Base-by-base conservation (phyloP, 1,139 yeast genomes). In the Nematodospora anomalae region DNA sequence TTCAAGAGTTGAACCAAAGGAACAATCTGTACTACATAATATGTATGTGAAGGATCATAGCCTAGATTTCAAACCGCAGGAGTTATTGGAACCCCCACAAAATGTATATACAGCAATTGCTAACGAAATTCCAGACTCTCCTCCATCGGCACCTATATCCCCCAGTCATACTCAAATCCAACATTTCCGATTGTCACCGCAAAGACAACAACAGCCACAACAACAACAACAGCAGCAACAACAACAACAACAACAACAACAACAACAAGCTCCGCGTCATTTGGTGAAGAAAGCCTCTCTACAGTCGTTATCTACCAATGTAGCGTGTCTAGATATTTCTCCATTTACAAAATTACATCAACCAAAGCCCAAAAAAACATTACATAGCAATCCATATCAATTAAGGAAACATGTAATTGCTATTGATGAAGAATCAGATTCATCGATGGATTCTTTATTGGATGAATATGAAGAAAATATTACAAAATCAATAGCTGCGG, bases 401-500 rank as follows among this genome's bases (percentile, higher is more conserved):
- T 18, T 41, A 28, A 15, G 26, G 4, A 13, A 3, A 23, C 28
- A 29, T 23, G 28, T 32, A 20, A 25, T 22, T 11, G 8, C 37
- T 6, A 40, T 40, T 16, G 46, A 43, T 24, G 46, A 43, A 23
- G 55, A 57, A 35, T 63, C 69, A 2, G 71, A 64, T 14, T 62
- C 63, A 4, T 72, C 79, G 2, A 60, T 76, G 61, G 83, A 77
- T 49, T 67, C 79, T 2, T 58, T 76, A 12, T 54, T 78, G 11
- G 80, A 76, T 41, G 76, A 71, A 42, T 76, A 75, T 46, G 77
- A 74, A 41, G 73, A 69, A 39, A 63, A 62, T 32, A 57, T 67
- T 26, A 53, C 64, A 4, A 57, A 52, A 37, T 58, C 68, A 3
- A 47, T 53, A 18, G 49, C 56, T 7, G 49, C 50, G 29, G 38